Evolutionary conservation across 2,329 filamentous ascomycete genomes (phyloP).

Genomic region (Scleromitrula shiraiana): DNA sequence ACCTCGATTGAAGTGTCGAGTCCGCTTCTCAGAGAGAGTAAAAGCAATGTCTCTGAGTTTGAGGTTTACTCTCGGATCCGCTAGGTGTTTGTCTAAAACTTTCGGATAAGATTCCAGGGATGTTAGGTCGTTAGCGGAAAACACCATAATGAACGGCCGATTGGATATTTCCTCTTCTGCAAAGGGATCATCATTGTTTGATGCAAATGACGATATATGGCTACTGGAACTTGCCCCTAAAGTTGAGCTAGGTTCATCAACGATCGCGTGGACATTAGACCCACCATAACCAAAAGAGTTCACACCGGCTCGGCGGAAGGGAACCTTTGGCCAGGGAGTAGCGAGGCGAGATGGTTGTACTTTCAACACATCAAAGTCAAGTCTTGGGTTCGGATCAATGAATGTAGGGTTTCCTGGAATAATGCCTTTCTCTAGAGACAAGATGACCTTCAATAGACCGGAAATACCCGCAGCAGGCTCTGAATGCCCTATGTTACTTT

Average conservation of each 20-base stretch:
- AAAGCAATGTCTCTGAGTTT: no score
- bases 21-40: conserved; percentile 17
- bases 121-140: conserved; percentile 13
- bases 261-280: conserved; percentile 24
- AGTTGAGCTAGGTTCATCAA: no score
- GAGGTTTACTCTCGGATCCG: no score
- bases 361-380: conserved; percentile 27
- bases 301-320: conserved; percentile 39
- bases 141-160: neutral
- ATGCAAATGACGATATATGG: neutral
- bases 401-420: conserved; percentile 36
- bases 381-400: no score
- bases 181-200: no score
- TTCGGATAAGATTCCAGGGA: no score
- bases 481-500: conserved; percentile 22
- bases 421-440: conserved; percentile 35
- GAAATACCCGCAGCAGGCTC: conserved; percentile 33
- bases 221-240: neutral
- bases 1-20: conserved; percentile 11
- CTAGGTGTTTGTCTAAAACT: no score
- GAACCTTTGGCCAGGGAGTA: conserved; percentile 11
- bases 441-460: conserved; percentile 32
- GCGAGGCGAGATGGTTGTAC: conserved; percentile 15
- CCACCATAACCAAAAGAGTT: conserved; percentile 25
- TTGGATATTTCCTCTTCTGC: neutral